Evolutionary conservation across 257 asterid genomes (phyloP), one percentile per base, ranked within the genome.

Genomic region (Solanum pennellii): DNA sequence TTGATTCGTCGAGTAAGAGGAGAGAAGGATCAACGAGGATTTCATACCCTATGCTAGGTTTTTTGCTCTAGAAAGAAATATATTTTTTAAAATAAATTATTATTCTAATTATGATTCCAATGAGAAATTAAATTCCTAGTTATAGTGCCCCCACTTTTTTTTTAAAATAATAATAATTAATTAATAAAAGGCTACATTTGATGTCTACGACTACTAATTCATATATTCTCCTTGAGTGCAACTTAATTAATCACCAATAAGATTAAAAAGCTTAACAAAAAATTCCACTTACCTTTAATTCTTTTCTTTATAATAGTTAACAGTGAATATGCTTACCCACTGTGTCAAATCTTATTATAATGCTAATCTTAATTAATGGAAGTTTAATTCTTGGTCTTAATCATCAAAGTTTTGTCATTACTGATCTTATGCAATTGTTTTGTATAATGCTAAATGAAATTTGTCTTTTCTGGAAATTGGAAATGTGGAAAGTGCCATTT

Each of bases 291-390:
- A 14, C 82, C 45, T 45, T 39, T 59, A 71, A 82, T 88, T 65
- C 84, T 84, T 83, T 86, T 41, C 75, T 79, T 56, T 62, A 75
- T 49, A 85, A 65, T 27, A 71, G 60, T 12, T 56, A 84, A 65
- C 42, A 49, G 25, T 75, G 88, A 20, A 87, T 87, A 89, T 90
- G 92, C 89, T 89, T 62, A 21, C 13, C 62, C 59, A 84, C 82
- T 25, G 44, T 62, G 41, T 71, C 82, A 84, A 84, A 84, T 66
- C 87, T 42, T 84, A 39, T 68, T n/a, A 62, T 84, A 84, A 66
- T 47, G 65, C 66, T n/a, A 73, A 73, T 35, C 25, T 18, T 35
- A 74, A 74, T 74, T 74, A 37, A 21, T 37, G 82, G 82, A 74
- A 74, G 56, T 83, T 77, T 66, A 74, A 29, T 82, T 83, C 86